Evolutionary conservation across 129 eudicot genomes (phyloP).

Genomic region (Gnaphalium uliginosum): DNA sequence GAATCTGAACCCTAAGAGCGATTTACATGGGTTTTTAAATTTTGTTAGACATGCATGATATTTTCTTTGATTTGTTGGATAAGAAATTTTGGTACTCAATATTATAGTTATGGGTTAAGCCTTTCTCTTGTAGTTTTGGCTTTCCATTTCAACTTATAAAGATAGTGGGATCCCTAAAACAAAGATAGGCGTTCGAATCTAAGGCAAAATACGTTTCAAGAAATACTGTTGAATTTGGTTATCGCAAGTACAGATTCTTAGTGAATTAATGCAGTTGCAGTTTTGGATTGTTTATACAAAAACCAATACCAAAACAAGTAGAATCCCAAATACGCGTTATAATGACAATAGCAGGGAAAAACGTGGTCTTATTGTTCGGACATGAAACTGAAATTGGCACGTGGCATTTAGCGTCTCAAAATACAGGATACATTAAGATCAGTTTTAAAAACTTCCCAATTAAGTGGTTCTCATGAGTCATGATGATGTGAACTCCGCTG

Average conservation of each 20-base stretch:
- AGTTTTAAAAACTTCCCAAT: background rate
- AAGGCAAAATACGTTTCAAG: too few relatives aligned
- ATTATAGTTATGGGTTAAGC: background rate
- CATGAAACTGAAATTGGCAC: constrained; percentile 20
- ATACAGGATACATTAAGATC: background rate
- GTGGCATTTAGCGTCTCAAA: background rate
- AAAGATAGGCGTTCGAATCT: too few relatives aligned
- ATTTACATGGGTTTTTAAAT: background rate
- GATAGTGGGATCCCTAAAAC: too few relatives aligned
- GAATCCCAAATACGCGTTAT: constrained; percentile 15
- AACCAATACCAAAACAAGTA: constrained; percentile 12
- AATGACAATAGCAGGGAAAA: constrained; percentile 20
- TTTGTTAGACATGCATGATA: constrained; percentile 11
- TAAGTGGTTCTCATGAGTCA: constrained; percentile 54
- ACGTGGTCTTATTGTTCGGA: constrained; percentile 24
- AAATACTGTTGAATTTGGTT: too few relatives aligned
- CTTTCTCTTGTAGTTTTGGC: background rate
- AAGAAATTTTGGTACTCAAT: background rate
- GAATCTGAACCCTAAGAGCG: too few relatives aligned
- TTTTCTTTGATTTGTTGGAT: background rate
- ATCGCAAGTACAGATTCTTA: background rate
- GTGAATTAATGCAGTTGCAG: background rate
- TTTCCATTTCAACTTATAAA: background rate
- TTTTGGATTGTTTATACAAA: constrained; percentile 8
- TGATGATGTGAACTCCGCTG: constrained; percentile 77